Base-by-base conservation (phyloP, 495 filamentous ascomycete genomes). In the Tuber brumale region DNA sequence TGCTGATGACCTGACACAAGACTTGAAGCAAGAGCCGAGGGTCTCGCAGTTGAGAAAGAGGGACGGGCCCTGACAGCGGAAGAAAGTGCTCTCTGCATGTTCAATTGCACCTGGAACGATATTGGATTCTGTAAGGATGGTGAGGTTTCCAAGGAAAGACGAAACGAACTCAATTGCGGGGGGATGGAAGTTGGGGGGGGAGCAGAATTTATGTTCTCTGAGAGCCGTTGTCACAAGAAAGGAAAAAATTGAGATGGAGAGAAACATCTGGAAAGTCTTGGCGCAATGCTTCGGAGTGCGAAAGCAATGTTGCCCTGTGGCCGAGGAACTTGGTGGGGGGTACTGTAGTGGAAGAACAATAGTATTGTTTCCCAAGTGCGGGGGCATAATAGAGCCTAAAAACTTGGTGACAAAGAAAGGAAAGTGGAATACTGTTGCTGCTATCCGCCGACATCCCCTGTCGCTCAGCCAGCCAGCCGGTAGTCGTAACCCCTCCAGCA, bases 21-120 rank as follows among this genome's bases (percentile, higher is more conserved):
- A 70, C 70, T 73, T 12, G 78, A 46, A 69, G 69, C 72, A 39
- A 71, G 73, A 69, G 76, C 41, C 70, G 79, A 70, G 18, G 81
- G 46, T 51, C 81, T 76, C 70, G 78, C 44, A 44, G 72, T 70
- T 42, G 75, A 41, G 57, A 75, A 39, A 43, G 72, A 77, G 75
- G 79, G 74, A 61, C 79, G 79, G 74, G 45, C 81, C 79, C 79
- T 79, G 19, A 72, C 21, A 72, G 79, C 74, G 72, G 82, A 77
- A 70, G 80, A 77, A 69, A 83, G 81, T 74, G 81, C 82, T 79
- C 82, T 78, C 75, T 83, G 82, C 82, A 83, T 83, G 73, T 73
- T 82, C 57, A 72, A 71, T 74, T 70, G 71, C 10, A 42, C 70
- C 57, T 46, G 37, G 44, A 23, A 57, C n/a, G 41, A 72, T 35